Conservation (phyloP, 768 basidiomycete genomes). For the Boletellus ananas region DNA sequence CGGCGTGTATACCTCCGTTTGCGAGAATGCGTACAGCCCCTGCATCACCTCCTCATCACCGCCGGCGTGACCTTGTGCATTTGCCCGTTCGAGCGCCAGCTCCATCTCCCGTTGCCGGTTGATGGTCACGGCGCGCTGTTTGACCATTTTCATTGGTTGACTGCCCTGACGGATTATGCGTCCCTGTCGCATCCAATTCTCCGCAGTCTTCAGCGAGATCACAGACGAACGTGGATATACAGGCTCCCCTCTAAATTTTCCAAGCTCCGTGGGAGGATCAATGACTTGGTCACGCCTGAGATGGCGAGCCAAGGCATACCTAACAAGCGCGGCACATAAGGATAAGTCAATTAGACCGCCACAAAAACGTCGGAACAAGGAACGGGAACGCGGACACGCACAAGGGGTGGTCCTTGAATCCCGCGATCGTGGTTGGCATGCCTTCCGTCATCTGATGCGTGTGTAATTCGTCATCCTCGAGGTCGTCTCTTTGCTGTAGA, state of each 20-base stretch:
- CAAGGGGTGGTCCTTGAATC: slow-evolving; percentile 96
- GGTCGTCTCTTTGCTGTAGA: slow-evolving; percentile 79
- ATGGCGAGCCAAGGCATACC: slow-evolving; percentile 83
- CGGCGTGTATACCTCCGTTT: slow-evolving; percentile 81
- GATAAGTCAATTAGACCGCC: background rate
- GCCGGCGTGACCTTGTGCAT: slow-evolving; percentile 34
- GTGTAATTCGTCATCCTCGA: slow-evolving; percentile 88
- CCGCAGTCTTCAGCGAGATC: slow-evolving; percentile 81
- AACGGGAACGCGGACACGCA: slow-evolving; percentile 28
- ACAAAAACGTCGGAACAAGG: slow-evolving; percentile 22
- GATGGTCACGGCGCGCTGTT: slow-evolving; percentile 79
- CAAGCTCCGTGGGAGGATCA: slow-evolving; percentile 75
- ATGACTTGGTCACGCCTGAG: slow-evolving; percentile 86
- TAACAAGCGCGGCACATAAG: slow-evolving; percentile 27
- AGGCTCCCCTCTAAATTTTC: slow-evolving; percentile 88
- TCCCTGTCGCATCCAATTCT: slow-evolving; percentile 93
- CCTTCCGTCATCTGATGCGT: slow-evolving; percentile 76
- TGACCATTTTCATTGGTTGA: slow-evolving; percentile 88
- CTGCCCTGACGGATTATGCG: slow-evolving; percentile 64
- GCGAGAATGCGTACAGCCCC: slow-evolving; percentile 77
- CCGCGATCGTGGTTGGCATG: slow-evolving; percentile 87
- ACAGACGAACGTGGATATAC: slow-evolving; percentile 87
- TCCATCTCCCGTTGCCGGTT: slow-evolving; percentile 72
- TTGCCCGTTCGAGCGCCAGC: slow-evolving; percentile 42
- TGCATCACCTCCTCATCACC: slow-evolving; percentile 66